Evolutionary conservation across 2,329 filamentous ascomycete species (phyloP), one percentile per base, ranked within the genome.

Genomic region (Fusarium ambrosium): DNA sequence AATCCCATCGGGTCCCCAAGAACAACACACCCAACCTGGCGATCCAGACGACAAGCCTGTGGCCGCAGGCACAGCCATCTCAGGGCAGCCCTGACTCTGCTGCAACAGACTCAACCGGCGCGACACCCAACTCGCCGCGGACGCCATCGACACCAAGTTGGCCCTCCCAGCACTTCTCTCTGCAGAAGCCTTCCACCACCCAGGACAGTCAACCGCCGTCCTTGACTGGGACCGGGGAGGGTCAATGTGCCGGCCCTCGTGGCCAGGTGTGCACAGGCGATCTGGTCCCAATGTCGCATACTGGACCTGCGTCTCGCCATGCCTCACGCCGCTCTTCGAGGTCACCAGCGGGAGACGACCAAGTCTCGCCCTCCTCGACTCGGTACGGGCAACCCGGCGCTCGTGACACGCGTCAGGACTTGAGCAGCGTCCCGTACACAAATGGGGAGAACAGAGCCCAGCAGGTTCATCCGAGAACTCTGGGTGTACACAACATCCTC

Each of bases 271-370:
- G 84, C 82, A 85, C 83, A 87, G 88, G 89, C 86, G 88, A 89
- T 84, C 86, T 87, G 87, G 85, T 85, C 86, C 88, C 89, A 86
- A 92, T 92, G 90, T 91, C 89, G 85, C 89, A 90, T 86, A 88
- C 86, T 85, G 87, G 86, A 79, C 83, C 87, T 87, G 86, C 85
- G 83, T 85, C 88, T 88, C 86, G 84, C 82, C 86, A 89, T 86
- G 83, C 85, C 81, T 88, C 88, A 84, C 87, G 85, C 80, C 85
- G 83, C 77, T 82, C 84, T 74, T 85, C 86, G 74, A 84, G 82
- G 78, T 87, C 86, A 65, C 84, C 87, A 71, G 77, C 82, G 71
- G 80, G 81, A 80, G 81, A 82, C 74, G 77, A 80, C 58, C 78
- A 78, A 62, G 59, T 60, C 64, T 78, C 80, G 29, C 75, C 79